Conservation (phyloP, 106 monocot genomes). For the Dendrobium huoshanense region DNA sequence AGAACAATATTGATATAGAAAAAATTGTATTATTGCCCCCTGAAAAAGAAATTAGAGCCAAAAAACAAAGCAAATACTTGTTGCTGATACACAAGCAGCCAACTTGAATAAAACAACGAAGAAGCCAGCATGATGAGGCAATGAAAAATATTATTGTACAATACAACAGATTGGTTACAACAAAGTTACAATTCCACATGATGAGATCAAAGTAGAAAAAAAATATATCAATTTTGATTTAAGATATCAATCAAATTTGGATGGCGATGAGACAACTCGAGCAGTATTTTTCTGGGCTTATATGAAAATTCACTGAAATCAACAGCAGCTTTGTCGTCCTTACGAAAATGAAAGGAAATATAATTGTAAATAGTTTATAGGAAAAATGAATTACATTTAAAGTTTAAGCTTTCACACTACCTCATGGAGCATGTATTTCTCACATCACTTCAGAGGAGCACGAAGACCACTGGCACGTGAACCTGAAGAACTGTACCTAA, state of each 20-base stretch:
- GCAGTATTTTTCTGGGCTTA: constrained; percentile 13
- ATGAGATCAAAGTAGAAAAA: neutral
- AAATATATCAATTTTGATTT: neutral
- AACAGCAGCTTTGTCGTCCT: constrained; percentile 14
- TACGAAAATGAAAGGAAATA: neutral
- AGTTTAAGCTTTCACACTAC: constrained; percentile 13
- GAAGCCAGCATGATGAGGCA: too few relatives aligned
- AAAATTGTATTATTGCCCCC: too few relatives aligned
- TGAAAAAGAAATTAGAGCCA: too few relatives aligned
- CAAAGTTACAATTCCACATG: neutral
- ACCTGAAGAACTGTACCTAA: constrained; percentile 63
- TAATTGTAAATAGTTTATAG: neutral
- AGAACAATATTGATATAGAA: too few relatives aligned
- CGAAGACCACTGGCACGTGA: constrained; percentile 92
- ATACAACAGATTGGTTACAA: constrained; percentile 4
- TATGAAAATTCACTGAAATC: constrained; percentile 26
- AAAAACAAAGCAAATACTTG: too few relatives aligned
- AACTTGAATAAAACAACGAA: too few relatives aligned
- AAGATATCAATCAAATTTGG: neutral
- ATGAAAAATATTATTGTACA: too few relatives aligned
- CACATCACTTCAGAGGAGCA: constrained; percentile 65
- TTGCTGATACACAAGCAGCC: too few relatives aligned
- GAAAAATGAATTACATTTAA: too few relatives aligned
- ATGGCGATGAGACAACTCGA: neutral
- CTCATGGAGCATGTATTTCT: constrained; percentile 43